Evolutionary conservation across 1,284 basidiomycete species (phyloP), one percentile per base, ranked within the genome.

Genomic region (Tranzscheliella williamsii): DNA sequence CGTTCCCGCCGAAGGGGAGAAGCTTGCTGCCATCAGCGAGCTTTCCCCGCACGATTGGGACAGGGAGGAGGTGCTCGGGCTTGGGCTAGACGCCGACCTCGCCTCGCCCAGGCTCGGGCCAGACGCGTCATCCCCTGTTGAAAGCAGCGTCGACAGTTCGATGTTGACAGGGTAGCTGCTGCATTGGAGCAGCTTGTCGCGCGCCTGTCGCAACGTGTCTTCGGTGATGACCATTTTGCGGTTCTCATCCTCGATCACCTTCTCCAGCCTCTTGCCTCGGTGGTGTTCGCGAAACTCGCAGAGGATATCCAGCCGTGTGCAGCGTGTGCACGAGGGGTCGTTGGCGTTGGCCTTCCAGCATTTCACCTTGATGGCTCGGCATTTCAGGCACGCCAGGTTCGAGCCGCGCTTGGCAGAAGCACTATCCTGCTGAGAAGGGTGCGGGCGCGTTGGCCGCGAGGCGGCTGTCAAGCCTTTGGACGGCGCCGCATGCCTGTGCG

Each of bases 231-330:
- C 22, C n/a, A 47, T 21, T n/a, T 44, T 44, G 15, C 56, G 56
- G 29, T 45, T 47, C 35, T 52, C 49, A 22, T 60, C 56, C 5
- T 50, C 49, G 21, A 60, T 60, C 21, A 60, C 56, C 24, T 60
- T 60, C 30, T 60, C 56, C 21, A 60, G 45, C 42, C 53, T 60
- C 35, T 60, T 60, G n/a, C 58, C 58, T 17, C 58, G 58, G 16
- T 62, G 58, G 20, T 62, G 58, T 23, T 62, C 47, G 38, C 51
- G 52, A 23, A 55, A 62, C 44, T 62, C 58, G 58, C 58, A 62
- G 20, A 48, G 48, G 23, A 62, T 44, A 21, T 63, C 49, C 30
- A 63, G 49, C 5, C 58, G 52, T 20, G 51, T 63, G 42, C 58
- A 63, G 4, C 58, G 37, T 8, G 53, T 42, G 32, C 58, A 63